Conservation (phyloP, 495 filamentous ascomycete genomes). For the Bryoglossum gracile region DNA sequence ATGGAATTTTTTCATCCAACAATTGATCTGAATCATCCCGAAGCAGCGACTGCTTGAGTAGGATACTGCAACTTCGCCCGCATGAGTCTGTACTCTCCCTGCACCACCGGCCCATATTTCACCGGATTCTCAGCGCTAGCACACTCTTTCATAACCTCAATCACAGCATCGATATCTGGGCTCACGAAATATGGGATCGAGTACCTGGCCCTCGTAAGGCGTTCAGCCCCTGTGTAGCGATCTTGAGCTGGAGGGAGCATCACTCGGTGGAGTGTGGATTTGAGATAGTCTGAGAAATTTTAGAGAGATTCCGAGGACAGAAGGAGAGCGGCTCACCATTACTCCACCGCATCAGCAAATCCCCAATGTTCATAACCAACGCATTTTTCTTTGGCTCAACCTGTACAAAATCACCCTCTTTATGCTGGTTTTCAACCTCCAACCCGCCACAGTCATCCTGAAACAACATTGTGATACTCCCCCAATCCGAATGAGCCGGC, state of each 20-base stretch:
- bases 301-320: not conserved
- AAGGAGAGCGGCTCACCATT: conserved; percentile 37
- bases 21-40: too few species aligned
- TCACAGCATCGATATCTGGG: conserved; percentile 44
- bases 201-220: conserved; percentile 47
- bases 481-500: conserved; percentile 46
- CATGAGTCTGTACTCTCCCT: conserved; percentile 45
- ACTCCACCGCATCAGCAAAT: conserved; percentile 55
- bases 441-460: conserved; percentile 45
- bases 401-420: conserved; percentile 43
- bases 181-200: conserved; percentile 58
- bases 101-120: conserved; percentile 47
- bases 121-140: conserved; percentile 28
- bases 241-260: conserved; percentile 35
- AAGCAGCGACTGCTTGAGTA: conserved; percentile 18
- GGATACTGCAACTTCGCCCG: conserved; percentile 44
- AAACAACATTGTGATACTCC: conserved; percentile 44
- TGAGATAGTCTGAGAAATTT: conserved; percentile 35
- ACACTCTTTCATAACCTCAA: conserved; percentile 51
- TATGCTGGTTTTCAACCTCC: conserved; percentile 49
- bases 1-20: too few species aligned
- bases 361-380: conserved; percentile 52
- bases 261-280: conserved; percentile 51
- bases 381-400: conserved; percentile 43
- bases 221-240: conserved; percentile 29